Base-by-base conservation (phyloP, 257 asterid species). In the Solanum sejunctum region DNA sequence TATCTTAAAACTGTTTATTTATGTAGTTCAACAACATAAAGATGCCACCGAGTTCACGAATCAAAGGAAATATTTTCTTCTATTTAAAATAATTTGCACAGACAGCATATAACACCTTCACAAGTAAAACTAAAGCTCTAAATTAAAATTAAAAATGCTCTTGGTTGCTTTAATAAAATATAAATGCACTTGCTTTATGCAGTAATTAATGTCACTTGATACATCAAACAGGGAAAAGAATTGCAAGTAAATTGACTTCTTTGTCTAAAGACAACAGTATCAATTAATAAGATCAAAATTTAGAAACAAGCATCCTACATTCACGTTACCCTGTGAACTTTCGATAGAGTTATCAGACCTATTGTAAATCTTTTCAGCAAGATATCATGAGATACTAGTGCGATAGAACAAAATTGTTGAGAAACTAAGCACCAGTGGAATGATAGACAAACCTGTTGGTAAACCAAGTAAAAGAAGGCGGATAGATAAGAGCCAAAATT, bases 381-480 rank as follows among this genome's bases (percentile, higher is more conserved):
- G 63, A 51, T 26, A 77, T 15, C 47, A 77, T 51, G 10, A 77
- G 47, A 51, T n/a, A 52, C 63, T 7, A 15, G 26, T 15, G 63
- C 23, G 21, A 77, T 10, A 52, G 63, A 77, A 13, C 60, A 75
- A 75, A 52, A 15, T 16, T 8, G 15, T 16, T 77, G 9, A 51
- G 26, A 23, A 78, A 21, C 21, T n/a, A 45, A 20, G 82, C 61
- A 15, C 26, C 21, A 2, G 39, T 58, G 52, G 32, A 57, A 54
- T 36, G 84, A 63, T 67, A 70, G 79, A 71, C 85, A n/a, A 86
- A 96, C 99, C 97, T 96, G 94, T 84, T 94, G 3, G 99, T 95
- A 88, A 96, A 96, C 99, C 99, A 96, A 82, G 94, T 88, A 89
- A 96, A 96, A 71, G 98, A 96, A 83, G 99, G 97, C 20, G 98